Conservation (phyloP, 257 asterid species). For the Ilex aquifolium region DNA sequence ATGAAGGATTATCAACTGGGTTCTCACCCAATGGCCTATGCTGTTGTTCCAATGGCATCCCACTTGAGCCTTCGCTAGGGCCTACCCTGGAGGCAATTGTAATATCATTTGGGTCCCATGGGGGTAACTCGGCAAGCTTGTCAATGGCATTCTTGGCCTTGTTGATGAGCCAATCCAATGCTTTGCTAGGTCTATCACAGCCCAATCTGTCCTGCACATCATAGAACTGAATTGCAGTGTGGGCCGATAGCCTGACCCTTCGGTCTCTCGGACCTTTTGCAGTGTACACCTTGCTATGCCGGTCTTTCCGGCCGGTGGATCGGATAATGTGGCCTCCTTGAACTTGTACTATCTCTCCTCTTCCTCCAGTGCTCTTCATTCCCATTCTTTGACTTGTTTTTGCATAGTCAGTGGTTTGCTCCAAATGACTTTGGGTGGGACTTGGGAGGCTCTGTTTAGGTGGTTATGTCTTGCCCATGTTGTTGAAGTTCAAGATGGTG, state of each 20-base stretch:
- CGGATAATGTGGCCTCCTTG: conserved; percentile 97
- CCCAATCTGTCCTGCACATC: conserved; percentile 98
- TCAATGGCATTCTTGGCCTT: conserved; percentile 88
- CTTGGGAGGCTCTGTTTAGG: conserved; percentile 36
- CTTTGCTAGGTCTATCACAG: conserved; percentile 98
- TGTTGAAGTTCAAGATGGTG: conserved; percentile 23
- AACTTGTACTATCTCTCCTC: conserved; percentile 84
- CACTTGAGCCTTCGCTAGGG: not conserved
- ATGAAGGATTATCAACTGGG: no score
- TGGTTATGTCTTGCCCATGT: conserved; percentile 21
- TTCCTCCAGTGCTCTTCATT: conserved; percentile 26
- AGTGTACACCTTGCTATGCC: conserved; percentile 98
- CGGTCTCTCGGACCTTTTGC: conserved; percentile 98
- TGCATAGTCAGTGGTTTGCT: conserved; percentile 55
- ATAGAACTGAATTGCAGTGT: conserved; percentile 92
- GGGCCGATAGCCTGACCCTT: conserved; percentile 96
- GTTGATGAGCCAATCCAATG: conserved; percentile 93
- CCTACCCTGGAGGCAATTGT: conserved; percentile 64
- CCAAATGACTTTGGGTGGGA: conserved; percentile 26
- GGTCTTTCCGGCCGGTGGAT: conserved; percentile 94
- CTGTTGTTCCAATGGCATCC: no score
- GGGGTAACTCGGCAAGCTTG: conserved; percentile 84
- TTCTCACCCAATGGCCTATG: no score
- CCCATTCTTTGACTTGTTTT: conserved; percentile 52
- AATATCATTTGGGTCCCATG: conserved; percentile 74